Conservation (phyloP, 1,139 yeast species). For the Yamadazyma pseudoaaseri region DNA sequence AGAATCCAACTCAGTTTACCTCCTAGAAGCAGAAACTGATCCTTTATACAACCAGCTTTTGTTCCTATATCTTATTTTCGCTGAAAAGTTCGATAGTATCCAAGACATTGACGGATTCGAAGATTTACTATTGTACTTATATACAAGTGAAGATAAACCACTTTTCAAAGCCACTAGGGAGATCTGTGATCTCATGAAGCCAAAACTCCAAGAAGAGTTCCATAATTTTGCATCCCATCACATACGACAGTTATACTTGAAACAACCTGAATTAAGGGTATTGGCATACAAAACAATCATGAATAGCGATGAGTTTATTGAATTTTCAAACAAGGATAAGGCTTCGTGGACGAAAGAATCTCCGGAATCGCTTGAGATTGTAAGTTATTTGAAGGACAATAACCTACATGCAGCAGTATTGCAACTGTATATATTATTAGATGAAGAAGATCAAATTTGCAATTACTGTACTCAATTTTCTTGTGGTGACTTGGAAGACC, state of each 20-base stretch:
- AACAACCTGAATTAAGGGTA: slow-evolving; percentile 6
- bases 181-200: slow-evolving; percentile 8
- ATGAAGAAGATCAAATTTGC: slow-evolving; percentile 17
- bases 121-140: slow-evolving; percentile 6
- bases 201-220: slow-evolving; percentile 9
- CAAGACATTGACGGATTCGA: slow-evolving; percentile 2
- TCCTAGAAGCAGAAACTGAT: slow-evolving; percentile 8
- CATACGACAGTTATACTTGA: slow-evolving; percentile 8
- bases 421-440: slow-evolving; percentile 12
- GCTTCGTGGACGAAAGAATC: slow-evolving; percentile 13
- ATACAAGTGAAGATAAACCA: neutral
- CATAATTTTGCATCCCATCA: slow-evolving; percentile 8
- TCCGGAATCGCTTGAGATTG: slow-evolving; percentile 6
- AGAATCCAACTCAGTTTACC: neutral
- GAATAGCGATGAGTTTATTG: slow-evolving; percentile 12
- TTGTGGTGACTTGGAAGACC: slow-evolving; percentile 8
- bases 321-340: slow-evolving; percentile 12
- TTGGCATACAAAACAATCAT: slow-evolving; percentile 12
- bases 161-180: slow-evolving; percentile 1
- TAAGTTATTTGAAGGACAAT: slow-evolving; percentile 6
- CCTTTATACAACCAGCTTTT: slow-evolving; percentile 11
- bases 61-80: slow-evolving; percentile 10
- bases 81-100: slow-evolving; percentile 7
- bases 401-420: slow-evolving; percentile 10
- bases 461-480: slow-evolving; percentile 11